Percentiles rank a stretch among this genome's conserved stretches.
Conservation (phyloP, 805 yeast species). For the Ogataea henricii region DNA sequence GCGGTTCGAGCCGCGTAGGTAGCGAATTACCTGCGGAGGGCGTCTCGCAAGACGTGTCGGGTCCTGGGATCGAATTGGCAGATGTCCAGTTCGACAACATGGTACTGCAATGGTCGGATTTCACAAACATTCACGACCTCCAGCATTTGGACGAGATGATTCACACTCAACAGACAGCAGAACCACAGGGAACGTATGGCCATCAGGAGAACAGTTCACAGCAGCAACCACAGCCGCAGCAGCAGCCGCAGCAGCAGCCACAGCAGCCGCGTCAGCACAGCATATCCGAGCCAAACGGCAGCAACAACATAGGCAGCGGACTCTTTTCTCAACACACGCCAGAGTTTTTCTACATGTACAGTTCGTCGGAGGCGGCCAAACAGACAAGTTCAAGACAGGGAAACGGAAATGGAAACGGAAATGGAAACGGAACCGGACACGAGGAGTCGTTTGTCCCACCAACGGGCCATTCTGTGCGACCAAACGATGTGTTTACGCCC, state of each 20-base stretch:
- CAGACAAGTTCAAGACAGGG: slow-evolving; percentile 11
- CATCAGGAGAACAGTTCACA: no score
- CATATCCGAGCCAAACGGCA: slow-evolving; percentile 1
- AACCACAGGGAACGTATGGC: background rate
- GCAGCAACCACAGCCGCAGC: background rate
- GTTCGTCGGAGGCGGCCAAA: slow-evolving; percentile 8
- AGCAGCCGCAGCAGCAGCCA: slow-evolving; percentile 4
- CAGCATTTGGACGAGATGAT: slow-evolving; percentile 25
- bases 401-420: slow-evolving; percentile 5
- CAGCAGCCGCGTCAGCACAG: slow-evolving; percentile 9
- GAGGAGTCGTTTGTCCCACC: slow-evolving; percentile 11
- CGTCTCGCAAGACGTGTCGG: background rate
- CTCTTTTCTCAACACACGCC: slow-evolving; percentile 9
- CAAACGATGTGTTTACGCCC: slow-evolving; percentile 72
- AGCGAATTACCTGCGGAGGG: background rate
- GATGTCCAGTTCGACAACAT: slow-evolving; percentile 25
- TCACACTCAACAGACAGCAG: slow-evolving; percentile 11
- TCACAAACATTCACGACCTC: slow-evolving; percentile 27
- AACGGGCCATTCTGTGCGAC: slow-evolving; percentile 38
- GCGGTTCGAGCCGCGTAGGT: slow-evolving; percentile 1
- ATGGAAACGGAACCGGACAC: background rate
- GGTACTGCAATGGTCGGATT: slow-evolving; percentile 28
- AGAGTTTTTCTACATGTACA: slow-evolving; percentile 20
- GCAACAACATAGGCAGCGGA: slow-evolving; percentile 6
- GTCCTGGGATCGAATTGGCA: background rate